Base-by-base conservation (phyloP, 495 filamentous ascomycete species). In the Aspergillus mulundensis region DNA sequence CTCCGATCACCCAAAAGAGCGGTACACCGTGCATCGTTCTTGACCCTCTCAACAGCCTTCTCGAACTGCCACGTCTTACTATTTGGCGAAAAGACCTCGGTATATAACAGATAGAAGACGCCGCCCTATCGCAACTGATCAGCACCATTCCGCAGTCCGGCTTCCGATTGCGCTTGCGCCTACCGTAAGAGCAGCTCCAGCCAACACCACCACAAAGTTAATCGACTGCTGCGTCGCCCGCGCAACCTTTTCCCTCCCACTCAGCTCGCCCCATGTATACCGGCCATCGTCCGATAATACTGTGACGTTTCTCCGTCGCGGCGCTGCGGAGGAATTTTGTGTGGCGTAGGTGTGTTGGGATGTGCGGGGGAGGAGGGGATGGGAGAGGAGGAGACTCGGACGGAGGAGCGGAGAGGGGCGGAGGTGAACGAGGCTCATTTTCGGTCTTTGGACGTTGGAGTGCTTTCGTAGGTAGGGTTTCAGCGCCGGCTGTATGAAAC, bases 21-120 rank as follows among this genome's bases (percentile, higher is more conserved):
- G 24, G 81, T 76, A 63, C 87, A 93, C 41, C 81, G 72, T 14
- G 81, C 64, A 64, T 95, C 88, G 34, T 78, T 74, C 66, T 85
- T 87, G 64, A 98, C 84, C 41, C 86, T 84, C 59, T 89, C 81
- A 30, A 95, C 87, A 1, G 90, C 89, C 41, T 86, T 85, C 70
- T 95, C 96, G 75, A 95, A 98, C 69, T 95, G 87, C 62, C 83
- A 83, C 23, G 87, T 90, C 67, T 87, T 86, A 70, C 89, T 92
- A 66, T 93, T 87, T 2, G 88, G 83, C 12, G 89, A 87, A 67
- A 97, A 87, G 18, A 97, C 88, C 46, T 98, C 94, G 10, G 80
- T 77, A 67, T 89, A 97, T 28, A 98, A 80, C 34, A 95, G 72
- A 56, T 86, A 88, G 57, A 82, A 77, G 18, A 95, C 86, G 34